These are phyloP conservation scores for Mortierella sp. DNA, from an alignment of 371 early-diverging fungal species.

Conservation along the genomic window DNA sequence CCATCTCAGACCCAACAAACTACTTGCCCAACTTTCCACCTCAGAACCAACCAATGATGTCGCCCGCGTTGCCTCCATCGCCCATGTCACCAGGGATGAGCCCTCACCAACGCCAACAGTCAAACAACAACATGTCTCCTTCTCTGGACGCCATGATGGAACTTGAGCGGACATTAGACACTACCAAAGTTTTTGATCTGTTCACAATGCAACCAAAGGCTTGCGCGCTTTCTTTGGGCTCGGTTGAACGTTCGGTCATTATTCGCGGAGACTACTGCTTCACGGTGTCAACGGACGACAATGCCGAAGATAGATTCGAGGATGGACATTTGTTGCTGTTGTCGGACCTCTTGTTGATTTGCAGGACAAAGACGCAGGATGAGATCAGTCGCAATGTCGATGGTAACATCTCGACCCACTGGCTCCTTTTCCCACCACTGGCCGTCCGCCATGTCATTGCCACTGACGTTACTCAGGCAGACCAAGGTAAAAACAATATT, in stretches of 20 bases:
- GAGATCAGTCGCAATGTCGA: slow-evolving; percentile 48
- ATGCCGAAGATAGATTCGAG: slow-evolving; percentile 36
- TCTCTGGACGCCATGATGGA: slow-evolving; percentile 37
- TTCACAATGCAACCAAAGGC: slow-evolving; percentile 58
- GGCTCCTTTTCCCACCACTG: slow-evolving; percentile 55
- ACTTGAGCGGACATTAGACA: slow-evolving; percentile 42
- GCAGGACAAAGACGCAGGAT: slow-evolving; percentile 40
- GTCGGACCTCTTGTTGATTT: slow-evolving; percentile 50
- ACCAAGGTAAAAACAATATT: slow-evolving; percentile 25
- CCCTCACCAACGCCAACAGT: slow-evolving; percentile 42
- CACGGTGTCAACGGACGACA: slow-evolving; percentile 36
- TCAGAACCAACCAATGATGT: slow-evolving; percentile 24
- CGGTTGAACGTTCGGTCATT: slow-evolving; percentile 40
- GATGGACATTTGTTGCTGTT: slow-evolving; percentile 54
- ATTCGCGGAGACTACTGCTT: slow-evolving; percentile 36
- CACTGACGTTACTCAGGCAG: slow-evolving; percentile 37
- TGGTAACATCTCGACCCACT: slow-evolving; percentile 34
- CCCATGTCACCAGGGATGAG: slow-evolving; percentile 45
- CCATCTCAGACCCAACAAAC: slow-evolving; percentile 41
- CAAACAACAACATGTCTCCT: neutral
- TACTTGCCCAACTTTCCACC: slow-evolving; percentile 46
- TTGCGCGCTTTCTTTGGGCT: slow-evolving; percentile 39
- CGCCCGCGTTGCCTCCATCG: slow-evolving; percentile 54
- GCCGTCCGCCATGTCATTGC: slow-evolving; percentile 54
- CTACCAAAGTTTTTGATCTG: slow-evolving; percentile 44